Base-by-base conservation (phyloP, 176 grass and related monocot species). In the Avena atlantica region DNA sequence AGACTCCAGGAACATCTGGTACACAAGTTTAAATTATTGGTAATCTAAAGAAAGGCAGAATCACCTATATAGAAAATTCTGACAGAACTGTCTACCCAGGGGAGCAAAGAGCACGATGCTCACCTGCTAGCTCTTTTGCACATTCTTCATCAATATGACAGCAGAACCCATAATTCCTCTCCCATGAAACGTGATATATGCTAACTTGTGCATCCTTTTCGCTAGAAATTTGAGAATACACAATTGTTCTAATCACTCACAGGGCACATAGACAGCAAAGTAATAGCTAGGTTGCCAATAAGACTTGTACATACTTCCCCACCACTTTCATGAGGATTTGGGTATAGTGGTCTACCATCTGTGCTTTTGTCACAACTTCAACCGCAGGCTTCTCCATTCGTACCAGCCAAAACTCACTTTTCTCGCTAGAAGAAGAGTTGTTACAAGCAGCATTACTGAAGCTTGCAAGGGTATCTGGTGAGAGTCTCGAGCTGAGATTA, bases 171-270 rank as follows among this genome's bases (percentile, higher is more conserved):
- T 94, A 96, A 87, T 96, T 58, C 53, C 81, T 89, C 16, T 94
- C 90, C 94, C 97, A 94, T 74, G 97, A 96, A 40, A 96, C 85
- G 71, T 91, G 70, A 86, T 93, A 94, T 87, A 99, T 96, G 77
- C 94, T 90, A 55, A 93, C 97, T 88, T 99, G 94, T 40, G 97
- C 92, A 87, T 99, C 94, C 64, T 96, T 91, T 85, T 96, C 92
- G 55, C 94, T 99, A 69, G 70, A 88, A 89, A 67, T 59, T 49
- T 17, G 17, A 78, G n/a, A 81, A 47, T 14, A 90, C 12, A 76
- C 19, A 45, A 47, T 15, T 19, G 59, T 61, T 65, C 17, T 20
- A 79, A 59, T 50, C 8, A 80, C 9, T 29, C 4, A 84, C 31
- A 72, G 3, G 3, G 17, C 8, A 82, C 37, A 66, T 56, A 83